These are phyloP conservation scores for Rhizodiscina lignyota DNA, from an alignment of 495 filamentous ascomycete species.

Conservation along the genomic window DNA sequence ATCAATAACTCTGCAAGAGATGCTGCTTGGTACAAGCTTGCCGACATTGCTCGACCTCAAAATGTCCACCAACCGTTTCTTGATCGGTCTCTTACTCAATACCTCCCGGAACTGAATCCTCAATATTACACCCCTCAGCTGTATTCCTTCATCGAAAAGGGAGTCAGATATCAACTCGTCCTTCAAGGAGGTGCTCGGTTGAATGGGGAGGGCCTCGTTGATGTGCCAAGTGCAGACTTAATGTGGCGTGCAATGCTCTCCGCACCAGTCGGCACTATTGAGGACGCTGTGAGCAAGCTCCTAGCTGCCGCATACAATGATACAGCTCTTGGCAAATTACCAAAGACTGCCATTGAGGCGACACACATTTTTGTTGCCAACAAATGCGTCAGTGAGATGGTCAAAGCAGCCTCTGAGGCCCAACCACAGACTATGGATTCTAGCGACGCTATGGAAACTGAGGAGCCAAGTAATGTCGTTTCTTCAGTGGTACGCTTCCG, in stretches of 20 bases:
- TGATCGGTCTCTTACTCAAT: slow-evolving; percentile 44
- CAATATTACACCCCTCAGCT: slow-evolving; percentile 48
- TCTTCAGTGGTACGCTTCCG: too few relatives aligned
- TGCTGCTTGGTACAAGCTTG: slow-evolving; percentile 35
- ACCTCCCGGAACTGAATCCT: slow-evolving; percentile 46
- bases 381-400: slow-evolving; percentile 31
- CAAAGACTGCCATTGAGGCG: slow-evolving; percentile 34
- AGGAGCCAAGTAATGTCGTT: slow-evolving; percentile 1
- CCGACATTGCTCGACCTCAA: slow-evolving; percentile 1
- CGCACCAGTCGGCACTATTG: slow-evolving; percentile 51
- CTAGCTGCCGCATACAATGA: slow-evolving; percentile 63
- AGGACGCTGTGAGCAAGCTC: slow-evolving; percentile 44
- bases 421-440: neutral
- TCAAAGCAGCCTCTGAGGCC: neutral
- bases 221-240: slow-evolving; percentile 50
- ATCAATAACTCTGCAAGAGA: slow-evolving; percentile 37
- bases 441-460: slow-evolving; percentile 3
- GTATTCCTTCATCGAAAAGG: slow-evolving; percentile 48
- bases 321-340: slow-evolving; percentile 22
- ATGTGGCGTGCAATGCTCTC: slow-evolving; percentile 72
- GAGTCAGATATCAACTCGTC: slow-evolving; percentile 12
- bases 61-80: slow-evolving; percentile 30
- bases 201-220: slow-evolving; percentile 24
- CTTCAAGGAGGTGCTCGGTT: neutral
- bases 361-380: slow-evolving; percentile 68